Conservation (phyloP, 1,284 basidiomycete genomes). For the Sanghuangporus weigelae region DNA sequence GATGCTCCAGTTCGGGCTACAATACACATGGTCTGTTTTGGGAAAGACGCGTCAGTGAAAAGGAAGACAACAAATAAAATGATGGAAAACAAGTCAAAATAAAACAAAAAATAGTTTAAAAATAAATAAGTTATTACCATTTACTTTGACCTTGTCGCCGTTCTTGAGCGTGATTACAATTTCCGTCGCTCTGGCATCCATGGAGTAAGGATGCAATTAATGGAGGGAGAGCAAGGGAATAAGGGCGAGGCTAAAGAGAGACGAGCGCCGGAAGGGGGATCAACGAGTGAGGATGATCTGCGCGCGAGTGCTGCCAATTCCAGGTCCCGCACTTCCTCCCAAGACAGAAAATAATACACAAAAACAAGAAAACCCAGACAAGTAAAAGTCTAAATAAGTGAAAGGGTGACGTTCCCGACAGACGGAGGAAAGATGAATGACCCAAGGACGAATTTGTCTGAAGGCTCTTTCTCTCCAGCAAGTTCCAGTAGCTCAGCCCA, state of each 20-base stretch:
- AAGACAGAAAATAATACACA: background rate
- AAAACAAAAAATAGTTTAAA: background rate
- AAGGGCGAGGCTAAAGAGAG: background rate
- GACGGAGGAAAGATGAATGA: background rate
- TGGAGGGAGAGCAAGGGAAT: background rate
- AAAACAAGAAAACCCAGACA: background rate
- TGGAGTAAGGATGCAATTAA: background rate
- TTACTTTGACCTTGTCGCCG: slow-evolving; percentile 76
- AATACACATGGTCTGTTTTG: slow-evolving; percentile 86
- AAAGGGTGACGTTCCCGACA: background rate
- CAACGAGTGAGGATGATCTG: background rate
- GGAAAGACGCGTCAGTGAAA: slow-evolving; percentile 29
- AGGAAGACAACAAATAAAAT: background rate
- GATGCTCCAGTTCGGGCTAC: slow-evolving; percentile 85
- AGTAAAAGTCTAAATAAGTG: background rate
- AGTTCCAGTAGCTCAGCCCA: background rate
- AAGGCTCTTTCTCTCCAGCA: background rate
- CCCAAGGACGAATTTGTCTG: background rate
- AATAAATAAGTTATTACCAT: slow-evolving; percentile 51
- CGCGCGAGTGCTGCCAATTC: background rate
- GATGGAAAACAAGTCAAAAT: slow-evolving; percentile 17
- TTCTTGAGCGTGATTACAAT: slow-evolving; percentile 51
- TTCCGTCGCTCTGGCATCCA: slow-evolving; percentile 1
- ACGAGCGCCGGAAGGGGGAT: background rate
- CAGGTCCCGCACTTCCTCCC: background rate